Conservation (phyloP, 257 asterid genomes). For the Gentiana macrophylla region DNA sequence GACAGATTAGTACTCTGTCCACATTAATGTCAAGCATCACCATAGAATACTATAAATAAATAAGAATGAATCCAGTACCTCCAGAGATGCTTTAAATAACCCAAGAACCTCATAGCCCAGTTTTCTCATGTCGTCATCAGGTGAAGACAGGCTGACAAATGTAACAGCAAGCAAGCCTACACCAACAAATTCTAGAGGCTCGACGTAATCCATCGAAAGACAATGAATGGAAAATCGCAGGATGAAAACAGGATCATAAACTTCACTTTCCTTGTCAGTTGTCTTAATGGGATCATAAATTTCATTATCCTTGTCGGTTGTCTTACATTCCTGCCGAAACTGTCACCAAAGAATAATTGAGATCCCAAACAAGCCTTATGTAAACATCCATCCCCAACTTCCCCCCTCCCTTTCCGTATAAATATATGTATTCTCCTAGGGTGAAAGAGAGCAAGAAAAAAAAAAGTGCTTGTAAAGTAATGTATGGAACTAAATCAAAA, state of each 20-base stretch:
- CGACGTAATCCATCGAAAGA: conserved; percentile 61
- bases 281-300: conserved; percentile 53
- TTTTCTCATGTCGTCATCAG: conserved; percentile 59
- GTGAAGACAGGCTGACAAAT: conserved; percentile 72
- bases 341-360: conserved; percentile 8
- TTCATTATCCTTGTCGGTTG: conserved; percentile 31
- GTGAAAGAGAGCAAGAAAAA: conserved; percentile 4
- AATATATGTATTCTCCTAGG: neutral
- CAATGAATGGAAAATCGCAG: conserved; percentile 70
- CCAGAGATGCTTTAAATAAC: conserved; percentile 51
- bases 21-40: no score
- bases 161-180: conserved; percentile 79
- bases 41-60: neutral
- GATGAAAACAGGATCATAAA: conserved; percentile 81
- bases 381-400: neutral
- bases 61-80: conserved; percentile 35
- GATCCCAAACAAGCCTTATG: neutral
- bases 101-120: conserved; percentile 71
- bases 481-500: neutral
- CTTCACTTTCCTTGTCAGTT: conserved; percentile 29
- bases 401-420: neutral
- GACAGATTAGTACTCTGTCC: neutral
- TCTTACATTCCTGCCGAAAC: conserved; percentile 32
- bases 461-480: no score
- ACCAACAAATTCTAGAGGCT: conserved; percentile 81